Evolutionary conservation across 163 green algal genomes (phyloP).

Genomic region (Volvox carteri): DNA sequence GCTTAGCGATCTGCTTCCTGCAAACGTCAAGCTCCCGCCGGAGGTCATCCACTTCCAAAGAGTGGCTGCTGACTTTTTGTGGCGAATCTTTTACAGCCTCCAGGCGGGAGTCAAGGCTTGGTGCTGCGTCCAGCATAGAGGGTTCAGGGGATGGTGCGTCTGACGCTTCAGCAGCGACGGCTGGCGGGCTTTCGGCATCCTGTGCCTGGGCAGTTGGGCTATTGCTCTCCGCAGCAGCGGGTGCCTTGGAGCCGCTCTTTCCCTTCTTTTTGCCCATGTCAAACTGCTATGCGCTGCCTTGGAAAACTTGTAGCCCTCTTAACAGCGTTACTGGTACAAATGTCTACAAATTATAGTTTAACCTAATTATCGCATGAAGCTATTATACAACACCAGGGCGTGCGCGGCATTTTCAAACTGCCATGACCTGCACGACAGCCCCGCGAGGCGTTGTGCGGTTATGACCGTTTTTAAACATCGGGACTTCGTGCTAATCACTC

Average conservation of each 20-base stretch:
- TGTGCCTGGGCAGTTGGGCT: background rate
- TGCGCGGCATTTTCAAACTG: background rate
- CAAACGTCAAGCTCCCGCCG: background rate
- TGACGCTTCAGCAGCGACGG: background rate
- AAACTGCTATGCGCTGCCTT: too few relatives aligned
- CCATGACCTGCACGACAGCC: background rate
- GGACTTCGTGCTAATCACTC: too few relatives aligned
- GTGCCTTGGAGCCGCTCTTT: background rate
- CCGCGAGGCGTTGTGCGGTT: too few relatives aligned
- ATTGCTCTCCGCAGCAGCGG: background rate
- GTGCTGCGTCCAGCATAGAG: background rate
- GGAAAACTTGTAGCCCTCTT: too few relatives aligned
- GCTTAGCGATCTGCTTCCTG: slow-evolving; percentile 14
- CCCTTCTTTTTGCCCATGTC: slow-evolving; percentile 55
- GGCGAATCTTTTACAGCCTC: background rate
- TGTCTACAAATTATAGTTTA: too few relatives aligned
- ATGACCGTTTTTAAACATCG: too few relatives aligned
- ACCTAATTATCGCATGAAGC: too few relatives aligned
- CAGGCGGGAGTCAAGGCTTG: background rate
- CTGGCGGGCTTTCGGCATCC: background rate
- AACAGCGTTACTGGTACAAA: too few relatives aligned
- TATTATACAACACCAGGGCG: too few relatives aligned
- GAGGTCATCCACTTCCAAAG: background rate
- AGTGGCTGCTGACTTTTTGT: background rate
- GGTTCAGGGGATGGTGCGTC: slow-evolving; percentile 2